Evolutionary conservation across 805 yeast genomes (phyloP).

Genomic region (Candida namnaoensis): DNA sequence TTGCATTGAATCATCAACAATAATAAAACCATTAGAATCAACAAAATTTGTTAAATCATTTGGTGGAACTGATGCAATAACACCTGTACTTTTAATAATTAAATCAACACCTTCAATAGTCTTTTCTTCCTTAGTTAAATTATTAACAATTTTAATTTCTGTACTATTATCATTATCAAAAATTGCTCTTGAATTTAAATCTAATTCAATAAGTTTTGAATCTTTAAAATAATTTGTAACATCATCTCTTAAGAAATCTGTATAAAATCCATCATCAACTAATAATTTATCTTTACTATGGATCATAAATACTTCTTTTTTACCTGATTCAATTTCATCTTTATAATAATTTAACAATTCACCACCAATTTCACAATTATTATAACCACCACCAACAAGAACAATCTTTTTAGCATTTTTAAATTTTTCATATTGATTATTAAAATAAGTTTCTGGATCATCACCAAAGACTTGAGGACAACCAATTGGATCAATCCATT

Average conservation of each 20-base stretch:
- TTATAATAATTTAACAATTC: constrained; percentile 14
- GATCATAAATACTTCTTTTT: constrained; percentile 15
- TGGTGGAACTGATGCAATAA: constrained; percentile 13
- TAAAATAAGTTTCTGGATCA: constrained; percentile 7
- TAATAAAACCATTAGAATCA: constrained; percentile 10
- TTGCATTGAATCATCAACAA: constrained; percentile 15
- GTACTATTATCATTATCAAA: constrained; percentile 4
- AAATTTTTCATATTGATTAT: constrained; percentile 6
- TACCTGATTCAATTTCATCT: constrained; percentile 6
- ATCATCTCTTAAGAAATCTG: constrained; percentile 3
- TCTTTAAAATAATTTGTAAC: constrained; percentile 5
- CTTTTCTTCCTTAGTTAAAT: constrained; percentile 1
- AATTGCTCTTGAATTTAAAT: constrained; percentile 2
- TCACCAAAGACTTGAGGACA: constrained; percentile 8
- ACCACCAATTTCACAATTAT: constrained; percentile 20
- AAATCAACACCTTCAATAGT: constrained; percentile 11
- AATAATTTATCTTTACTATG: constrained; percentile 12
- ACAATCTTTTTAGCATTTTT: constrained; percentile 16
- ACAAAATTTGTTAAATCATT: constrained; percentile 5
- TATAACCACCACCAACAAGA: constrained; percentile 22
- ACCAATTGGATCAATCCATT: constrained; percentile 19
- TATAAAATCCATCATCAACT: constrained; percentile 5
- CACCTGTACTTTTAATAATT: constrained; percentile 10
- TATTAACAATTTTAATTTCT: too few species aligned
- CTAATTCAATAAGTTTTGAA: constrained; percentile 3